Evolutionary conservation across 2,329 filamentous ascomycete species (phyloP).

Genomic region (Penicillium brevicompactum): DNA sequence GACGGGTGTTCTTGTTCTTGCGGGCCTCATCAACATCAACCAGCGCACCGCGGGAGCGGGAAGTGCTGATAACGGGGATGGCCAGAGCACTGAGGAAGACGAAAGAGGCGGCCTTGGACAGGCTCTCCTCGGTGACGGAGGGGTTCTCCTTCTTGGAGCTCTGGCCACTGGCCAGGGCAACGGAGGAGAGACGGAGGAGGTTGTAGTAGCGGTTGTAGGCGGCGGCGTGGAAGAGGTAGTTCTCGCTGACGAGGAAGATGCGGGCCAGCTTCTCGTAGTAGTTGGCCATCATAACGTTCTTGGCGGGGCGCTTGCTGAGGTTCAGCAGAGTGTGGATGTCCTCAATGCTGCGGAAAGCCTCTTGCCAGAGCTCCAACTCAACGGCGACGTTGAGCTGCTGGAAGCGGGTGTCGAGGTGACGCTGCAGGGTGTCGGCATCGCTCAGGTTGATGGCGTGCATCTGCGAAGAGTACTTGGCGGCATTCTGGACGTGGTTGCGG

Average conservation of each 20-base stretch:
- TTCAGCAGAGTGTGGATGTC: conserved; percentile 97
- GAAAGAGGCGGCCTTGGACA: conserved; percentile 93
- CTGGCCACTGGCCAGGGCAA: conserved; percentile 78
- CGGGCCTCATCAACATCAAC: conserved; percentile 95
- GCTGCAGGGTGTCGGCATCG: conserved; percentile 94
- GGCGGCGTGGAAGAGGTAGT: conserved; percentile 98
- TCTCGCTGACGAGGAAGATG: conserved; percentile 98
- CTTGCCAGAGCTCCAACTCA: conserved; percentile 97
- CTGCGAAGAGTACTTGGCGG: conserved; percentile 97
- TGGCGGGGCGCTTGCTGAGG: conserved; percentile 95
- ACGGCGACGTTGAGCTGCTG: conserved; percentile 98
- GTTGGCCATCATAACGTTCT: conserved; percentile 99
- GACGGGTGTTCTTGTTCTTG: conserved; percentile 98
- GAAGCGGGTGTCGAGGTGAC: conserved; percentile 96
- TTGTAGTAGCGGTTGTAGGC: conserved; percentile 98
- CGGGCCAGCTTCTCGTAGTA: conserved; percentile 99
- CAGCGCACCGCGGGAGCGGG: conserved; percentile 89
- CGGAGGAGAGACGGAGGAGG: conserved; percentile 86
- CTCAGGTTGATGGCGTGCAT: conserved; percentile 99
- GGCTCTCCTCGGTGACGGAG: conserved; percentile 80
- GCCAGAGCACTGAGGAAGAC: conserved; percentile 91
- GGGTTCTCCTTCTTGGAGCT: conserved; percentile 95
- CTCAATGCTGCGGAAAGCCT: conserved; percentile 98
- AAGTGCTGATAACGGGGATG: conserved; percentile 99
- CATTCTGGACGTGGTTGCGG: conserved; percentile 97